A percentile compares a stretch with the other conserved stretches of the same genome.
phyloP scores from a whole-genome alignment of 208 protist species.

The Porcisia hertigi region DNA sequence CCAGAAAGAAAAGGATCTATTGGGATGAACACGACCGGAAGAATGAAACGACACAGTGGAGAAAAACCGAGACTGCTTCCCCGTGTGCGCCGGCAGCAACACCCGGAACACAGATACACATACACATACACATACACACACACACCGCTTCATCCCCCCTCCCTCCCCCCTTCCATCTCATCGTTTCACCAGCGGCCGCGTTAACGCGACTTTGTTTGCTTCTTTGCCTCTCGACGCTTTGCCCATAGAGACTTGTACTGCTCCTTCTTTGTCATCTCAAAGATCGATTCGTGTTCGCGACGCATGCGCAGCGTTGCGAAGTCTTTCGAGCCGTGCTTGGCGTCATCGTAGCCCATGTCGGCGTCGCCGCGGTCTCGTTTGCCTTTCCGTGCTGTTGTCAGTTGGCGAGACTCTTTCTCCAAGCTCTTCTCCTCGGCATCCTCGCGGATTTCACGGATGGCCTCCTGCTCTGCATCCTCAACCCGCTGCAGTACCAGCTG shows the following conservation, averaged over 20 bases:
- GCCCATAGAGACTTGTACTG: slow-evolving; percentile 87
- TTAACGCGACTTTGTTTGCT: slow-evolving; percentile 32
- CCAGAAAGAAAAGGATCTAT: background rate
- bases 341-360: slow-evolving; percentile 89
- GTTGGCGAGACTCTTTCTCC: slow-evolving; percentile 63
- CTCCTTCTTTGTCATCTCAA: slow-evolving; percentile 90
- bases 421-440: slow-evolving; percentile 82
- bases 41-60: background rate
- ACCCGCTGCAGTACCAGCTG: slow-evolving; percentile 82
- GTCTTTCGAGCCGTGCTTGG: slow-evolving; percentile 76
- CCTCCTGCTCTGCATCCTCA: slow-evolving; percentile 92
- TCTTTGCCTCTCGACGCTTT: slow-evolving; percentile 77
- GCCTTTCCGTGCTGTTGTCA: slow-evolving; percentile 73
- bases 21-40: background rate
- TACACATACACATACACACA: background rate
- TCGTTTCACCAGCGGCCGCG: background rate
- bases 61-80: background rate
- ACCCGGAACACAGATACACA: background rate
- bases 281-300: slow-evolving; percentile 86
- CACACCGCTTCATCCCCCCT: background rate
- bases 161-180: too few species aligned
- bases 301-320: slow-evolving; percentile 87
- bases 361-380: slow-evolving; percentile 75
- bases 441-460: slow-evolving; percentile 87
- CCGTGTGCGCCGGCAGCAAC: background rate